Conservation (phyloP, 2,329 filamentous ascomycete genomes). For the Colletotrichum cereale region DNA sequence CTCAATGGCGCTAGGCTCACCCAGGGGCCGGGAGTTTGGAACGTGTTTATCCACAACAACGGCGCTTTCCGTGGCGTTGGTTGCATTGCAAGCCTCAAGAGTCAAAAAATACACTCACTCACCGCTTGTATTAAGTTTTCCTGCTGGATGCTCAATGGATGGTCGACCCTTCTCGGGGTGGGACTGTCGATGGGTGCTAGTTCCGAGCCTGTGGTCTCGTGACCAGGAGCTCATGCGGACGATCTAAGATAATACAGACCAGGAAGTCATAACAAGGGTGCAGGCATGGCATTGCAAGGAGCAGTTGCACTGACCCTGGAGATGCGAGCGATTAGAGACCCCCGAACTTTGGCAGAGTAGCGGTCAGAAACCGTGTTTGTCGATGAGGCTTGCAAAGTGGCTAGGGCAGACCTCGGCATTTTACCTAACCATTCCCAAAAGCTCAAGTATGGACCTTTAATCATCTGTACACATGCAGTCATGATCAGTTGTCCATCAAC, state of each 20-base stretch:
- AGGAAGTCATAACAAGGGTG: not conserved
- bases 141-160: not conserved
- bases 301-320: constrained; percentile 3
- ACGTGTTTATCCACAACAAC: not conserved
- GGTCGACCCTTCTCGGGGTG: not conserved
- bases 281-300: not conserved
- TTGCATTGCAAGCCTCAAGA: not conserved
- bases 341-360: constrained; percentile 12
- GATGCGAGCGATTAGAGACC: not conserved
- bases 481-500: not conserved
- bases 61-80: not conserved
- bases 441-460: not conserved
- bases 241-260: not conserved
- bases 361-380: constrained; percentile 4
- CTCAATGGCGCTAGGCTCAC: constrained; percentile 25
- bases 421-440: not conserved
- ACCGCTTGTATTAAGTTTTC: constrained; percentile 13
- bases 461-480: not conserved
- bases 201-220: constrained; percentile 14
- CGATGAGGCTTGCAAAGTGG: not conserved
- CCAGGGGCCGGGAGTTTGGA: constrained; percentile 6
- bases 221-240: constrained; percentile 16
- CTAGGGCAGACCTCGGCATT: not conserved
- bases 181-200: constrained; percentile 7
- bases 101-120: not conserved